Evolutionary conservation across 164 flowering plant genomes (phyloP).

Genomic region (Santalum album): DNA sequence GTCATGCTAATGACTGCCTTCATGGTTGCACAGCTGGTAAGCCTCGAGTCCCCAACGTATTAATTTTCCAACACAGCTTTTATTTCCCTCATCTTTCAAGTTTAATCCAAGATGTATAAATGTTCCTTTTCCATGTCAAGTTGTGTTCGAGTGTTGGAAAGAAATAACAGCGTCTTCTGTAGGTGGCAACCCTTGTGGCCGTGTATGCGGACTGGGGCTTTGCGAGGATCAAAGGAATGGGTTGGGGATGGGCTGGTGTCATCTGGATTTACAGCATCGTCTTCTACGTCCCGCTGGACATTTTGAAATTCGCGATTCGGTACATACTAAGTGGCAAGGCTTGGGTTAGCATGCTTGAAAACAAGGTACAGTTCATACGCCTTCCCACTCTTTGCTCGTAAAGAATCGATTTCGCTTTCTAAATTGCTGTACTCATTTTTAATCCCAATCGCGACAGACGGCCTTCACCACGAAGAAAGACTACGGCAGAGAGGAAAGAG

Average conservation of each 20-base stretch:
- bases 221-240: constrained; percentile 68
- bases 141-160: not conserved
- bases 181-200: constrained; percentile 90
- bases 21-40: constrained; percentile 74
- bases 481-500: constrained; percentile 89
- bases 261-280: constrained; percentile 88
- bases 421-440: too few species aligned
- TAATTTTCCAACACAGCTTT: too few species aligned
- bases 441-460: constrained; percentile 37
- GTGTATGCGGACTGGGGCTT: constrained; percentile 95
- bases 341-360: constrained; percentile 71
- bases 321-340: constrained; percentile 85
- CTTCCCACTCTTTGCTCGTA: not conserved
- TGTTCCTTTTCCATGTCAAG: too few species aligned
- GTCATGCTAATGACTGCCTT: constrained; percentile 58
- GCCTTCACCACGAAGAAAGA: constrained; percentile 97
- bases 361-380: constrained; percentile 45
- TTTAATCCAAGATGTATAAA: too few species aligned
- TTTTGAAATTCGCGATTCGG: constrained; percentile 69
- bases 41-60: not conserved
- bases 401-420: not conserved
- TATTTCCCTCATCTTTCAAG: too few species aligned
- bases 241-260: constrained; percentile 99
- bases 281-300: constrained; percentile 76
- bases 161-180: constrained; percentile 1